phyloP scores from a whole-genome alignment of 768 basidiomycete genomes.

The Hygrophoropsis aurantiaca region DNA sequence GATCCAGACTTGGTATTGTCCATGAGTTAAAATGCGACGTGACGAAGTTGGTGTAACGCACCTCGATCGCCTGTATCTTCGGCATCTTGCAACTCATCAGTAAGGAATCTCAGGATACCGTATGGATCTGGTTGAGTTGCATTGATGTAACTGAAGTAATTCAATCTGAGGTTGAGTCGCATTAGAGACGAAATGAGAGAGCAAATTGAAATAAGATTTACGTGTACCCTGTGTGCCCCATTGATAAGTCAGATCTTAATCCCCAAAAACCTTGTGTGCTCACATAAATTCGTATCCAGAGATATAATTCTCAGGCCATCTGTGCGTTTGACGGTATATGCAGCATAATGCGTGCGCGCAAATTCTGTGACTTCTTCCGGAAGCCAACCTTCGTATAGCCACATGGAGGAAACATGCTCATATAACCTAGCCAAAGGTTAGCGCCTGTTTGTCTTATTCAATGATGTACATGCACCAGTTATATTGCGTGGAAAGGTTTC shows the following conservation, averaged over 20 bases:
- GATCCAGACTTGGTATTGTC: conserved; percentile 23
- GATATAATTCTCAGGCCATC: conserved; percentile 51
- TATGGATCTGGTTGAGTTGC: conserved; percentile 43
- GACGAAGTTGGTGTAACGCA: conserved; percentile 9
- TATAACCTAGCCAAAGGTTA: conserved; percentile 46
- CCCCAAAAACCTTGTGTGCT: conserved; percentile 5
- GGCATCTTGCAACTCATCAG: conserved; percentile 52
- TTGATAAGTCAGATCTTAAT: neutral
- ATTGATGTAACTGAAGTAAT: conserved; percentile 52
- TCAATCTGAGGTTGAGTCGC: conserved; percentile 25
- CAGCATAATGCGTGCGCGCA: conserved; percentile 48
- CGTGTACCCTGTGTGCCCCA: conserved; percentile 29
- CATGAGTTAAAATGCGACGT: neutral
- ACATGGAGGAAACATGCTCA: conserved; percentile 45
- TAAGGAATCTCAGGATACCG: conserved; percentile 50
- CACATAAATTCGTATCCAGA: conserved; percentile 52
- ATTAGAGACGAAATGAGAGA: neutral
- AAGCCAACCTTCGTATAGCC: conserved; percentile 48
- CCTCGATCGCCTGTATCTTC: conserved; percentile 49
- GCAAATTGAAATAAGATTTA: conserved; percentile 12
- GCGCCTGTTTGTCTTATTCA: neutral
- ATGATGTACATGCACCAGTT: conserved; percentile 32
- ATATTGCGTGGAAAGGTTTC: conserved; percentile 34
- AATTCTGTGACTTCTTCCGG: conserved; percentile 33
- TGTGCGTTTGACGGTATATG: conserved; percentile 41